Conservation (phyloP, 352 stramenopile species). For the Pseudoperonospora humuli region DNA sequence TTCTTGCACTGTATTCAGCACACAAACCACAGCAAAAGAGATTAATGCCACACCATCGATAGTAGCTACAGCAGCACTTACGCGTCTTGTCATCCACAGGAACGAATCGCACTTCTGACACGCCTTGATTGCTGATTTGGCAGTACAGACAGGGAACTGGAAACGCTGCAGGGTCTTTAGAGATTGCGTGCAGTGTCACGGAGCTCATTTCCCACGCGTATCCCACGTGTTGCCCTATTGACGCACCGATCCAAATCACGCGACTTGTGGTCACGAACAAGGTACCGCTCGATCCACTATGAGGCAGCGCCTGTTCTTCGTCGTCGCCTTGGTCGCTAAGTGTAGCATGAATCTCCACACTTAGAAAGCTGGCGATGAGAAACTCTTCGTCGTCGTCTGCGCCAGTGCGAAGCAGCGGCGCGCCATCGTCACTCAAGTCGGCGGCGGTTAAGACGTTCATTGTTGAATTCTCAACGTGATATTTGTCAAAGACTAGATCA, state of each 20-base stretch:
- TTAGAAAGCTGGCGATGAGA: conserved; percentile 41
- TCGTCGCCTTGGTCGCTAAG: conserved; percentile 18
- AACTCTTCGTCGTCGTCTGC: conserved; percentile 50
- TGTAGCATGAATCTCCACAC: conserved; percentile 35
- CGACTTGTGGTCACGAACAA: conserved; percentile 41
- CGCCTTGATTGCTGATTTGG: conserved; percentile 64
- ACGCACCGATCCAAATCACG: conserved; percentile 52
- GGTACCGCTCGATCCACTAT: conserved; percentile 10
- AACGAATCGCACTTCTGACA: conserved; percentile 72
- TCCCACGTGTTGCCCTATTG: conserved; percentile 29
- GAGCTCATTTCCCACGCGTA: conserved; percentile 69
- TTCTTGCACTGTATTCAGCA: conserved; percentile 40
- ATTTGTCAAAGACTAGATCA: too few species aligned
- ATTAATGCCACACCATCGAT: not conserved
- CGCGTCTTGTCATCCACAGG: conserved; percentile 50
- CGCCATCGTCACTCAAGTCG: conserved; percentile 38
- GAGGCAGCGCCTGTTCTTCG: conserved; percentile 15
- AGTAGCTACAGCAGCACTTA: conserved; percentile 16
- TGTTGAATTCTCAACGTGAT: too few species aligned
- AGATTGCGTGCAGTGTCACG: conserved; percentile 74
- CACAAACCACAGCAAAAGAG: conserved; percentile 2
- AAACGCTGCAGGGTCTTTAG: conserved; percentile 55
- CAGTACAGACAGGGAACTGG: conserved; percentile 70
- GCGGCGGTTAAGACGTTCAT: conserved; percentile 49
- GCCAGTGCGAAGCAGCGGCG: conserved; percentile 46